Evolutionary conservation across 306 rosid genomes (phyloP).

Genomic region (Malus sylvestris): DNA sequence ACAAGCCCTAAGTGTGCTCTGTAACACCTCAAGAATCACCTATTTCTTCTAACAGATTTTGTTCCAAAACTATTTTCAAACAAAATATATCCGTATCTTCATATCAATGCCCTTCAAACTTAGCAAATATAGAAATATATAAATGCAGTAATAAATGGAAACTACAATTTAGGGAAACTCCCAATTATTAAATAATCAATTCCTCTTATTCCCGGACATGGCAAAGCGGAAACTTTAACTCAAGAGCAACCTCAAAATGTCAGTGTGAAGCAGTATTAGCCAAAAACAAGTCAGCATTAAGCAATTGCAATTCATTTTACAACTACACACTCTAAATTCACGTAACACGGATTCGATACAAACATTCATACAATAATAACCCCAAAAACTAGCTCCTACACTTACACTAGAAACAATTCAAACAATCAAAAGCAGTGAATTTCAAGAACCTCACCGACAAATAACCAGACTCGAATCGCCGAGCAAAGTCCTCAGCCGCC

Average conservation of each 20-base stretch:
- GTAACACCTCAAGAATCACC: background rate
- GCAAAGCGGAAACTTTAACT: background rate
- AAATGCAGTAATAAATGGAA: background rate
- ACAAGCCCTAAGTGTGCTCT: background rate
- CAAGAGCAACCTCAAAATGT: background rate
- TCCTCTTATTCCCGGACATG: background rate
- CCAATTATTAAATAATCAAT: background rate
- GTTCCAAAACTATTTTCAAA: background rate
- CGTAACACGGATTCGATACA: background rate
- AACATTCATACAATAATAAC: background rate
- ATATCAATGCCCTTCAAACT: background rate
- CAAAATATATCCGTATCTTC: background rate
- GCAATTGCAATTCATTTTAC: background rate
- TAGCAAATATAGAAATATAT: background rate
- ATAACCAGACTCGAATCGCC: constrained; percentile 76
- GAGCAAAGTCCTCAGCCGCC: constrained; percentile 89
- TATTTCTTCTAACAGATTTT: background rate
- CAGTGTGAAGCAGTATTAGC: background rate
- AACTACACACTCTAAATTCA: background rate
- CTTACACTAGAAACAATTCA: background rate
- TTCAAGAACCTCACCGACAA: constrained; percentile 36
- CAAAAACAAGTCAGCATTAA: background rate
- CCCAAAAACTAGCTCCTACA: background rate
- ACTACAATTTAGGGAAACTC: background rate
- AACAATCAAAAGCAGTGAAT: background rate